Evolutionary conservation across 805 yeast genomes (phyloP).

Genomic region (Zygosaccharomyces gambellarensis): DNA sequence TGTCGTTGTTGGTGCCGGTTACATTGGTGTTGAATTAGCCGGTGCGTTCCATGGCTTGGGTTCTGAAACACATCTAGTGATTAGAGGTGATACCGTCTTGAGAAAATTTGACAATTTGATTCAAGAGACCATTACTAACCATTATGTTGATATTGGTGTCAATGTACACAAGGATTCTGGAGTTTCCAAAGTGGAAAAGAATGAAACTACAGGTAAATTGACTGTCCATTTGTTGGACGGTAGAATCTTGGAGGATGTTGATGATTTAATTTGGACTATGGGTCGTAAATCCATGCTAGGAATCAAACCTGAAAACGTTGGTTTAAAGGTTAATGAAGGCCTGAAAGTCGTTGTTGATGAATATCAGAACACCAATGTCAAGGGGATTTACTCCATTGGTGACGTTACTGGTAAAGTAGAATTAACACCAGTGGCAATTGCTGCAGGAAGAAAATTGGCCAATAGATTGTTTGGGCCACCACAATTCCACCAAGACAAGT

Average conservation of each 20-base stretch:
- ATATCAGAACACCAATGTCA: conserved; percentile 73
- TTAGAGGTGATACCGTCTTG: conserved; percentile 87
- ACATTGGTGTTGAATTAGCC: conserved; percentile 91
- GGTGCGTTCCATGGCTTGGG: conserved; percentile 92
- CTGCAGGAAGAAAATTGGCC: conserved; percentile 91
- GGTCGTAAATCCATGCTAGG: conserved; percentile 80
- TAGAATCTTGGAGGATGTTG: conserved; percentile 60
- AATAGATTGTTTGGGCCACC: conserved; percentile 87
- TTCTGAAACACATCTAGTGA: conserved; percentile 76
- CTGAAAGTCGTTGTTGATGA: conserved; percentile 78
- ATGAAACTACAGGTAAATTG: conserved; percentile 45
- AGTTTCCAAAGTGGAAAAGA: conserved; percentile 45
- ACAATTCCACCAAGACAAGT: conserved; percentile 63
- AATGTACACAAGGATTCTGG: conserved; percentile 66
- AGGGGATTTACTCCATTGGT: conserved; percentile 78
- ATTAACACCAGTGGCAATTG: conserved; percentile 97
- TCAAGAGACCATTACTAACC: conserved; percentile 72
- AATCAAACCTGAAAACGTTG: conserved; percentile 71
- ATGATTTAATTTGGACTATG: conserved; percentile 84
- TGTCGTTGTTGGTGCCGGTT: conserved; percentile 96
- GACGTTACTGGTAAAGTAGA: conserved; percentile 92
- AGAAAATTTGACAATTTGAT: conserved; percentile 82
- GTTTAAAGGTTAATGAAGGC: conserved; percentile 54
- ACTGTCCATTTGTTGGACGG: conserved; percentile 43
- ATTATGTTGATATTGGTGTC: conserved; percentile 76